Evolutionary conservation across 805 yeast genomes (phyloP).

Genomic region (Torulaspora microellipsoides): DNA sequence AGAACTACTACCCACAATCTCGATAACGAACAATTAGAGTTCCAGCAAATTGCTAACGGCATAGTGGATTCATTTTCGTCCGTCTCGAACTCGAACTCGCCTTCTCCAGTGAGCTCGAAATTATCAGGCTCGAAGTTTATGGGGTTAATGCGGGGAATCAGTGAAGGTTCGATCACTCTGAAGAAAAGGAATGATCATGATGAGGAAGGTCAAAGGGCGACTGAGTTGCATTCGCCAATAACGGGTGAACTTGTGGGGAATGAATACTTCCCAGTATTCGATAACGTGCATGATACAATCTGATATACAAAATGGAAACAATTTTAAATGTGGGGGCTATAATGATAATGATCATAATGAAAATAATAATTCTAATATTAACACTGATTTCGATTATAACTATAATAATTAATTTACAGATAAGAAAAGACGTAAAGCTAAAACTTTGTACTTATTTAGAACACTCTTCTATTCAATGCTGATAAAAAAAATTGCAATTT

Average conservation of each 20-base stretch:
- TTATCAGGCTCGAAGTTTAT: constrained; percentile 29
- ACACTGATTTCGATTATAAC: too few relatives aligned
- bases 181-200: constrained; percentile 8
- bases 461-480: too few relatives aligned
- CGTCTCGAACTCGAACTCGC: constrained; percentile 6
- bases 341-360: too few relatives aligned
- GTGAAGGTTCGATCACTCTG: constrained; percentile 31
- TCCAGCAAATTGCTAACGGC: constrained; percentile 25
- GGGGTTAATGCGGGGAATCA: constrained; percentile 28
- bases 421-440: too few relatives aligned
- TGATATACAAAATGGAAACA: too few relatives aligned
- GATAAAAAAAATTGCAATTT: too few relatives aligned
- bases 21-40: constrained; percentile 23
- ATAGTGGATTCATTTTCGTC: constrained; percentile 22
- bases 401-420: too few relatives aligned
- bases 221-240: constrained; percentile 23
- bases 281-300: constrained; percentile 6
- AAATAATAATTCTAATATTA: too few relatives aligned
- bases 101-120: constrained; percentile 17
- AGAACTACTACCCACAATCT: constrained; percentile 1
- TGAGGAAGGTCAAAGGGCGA: constrained; percentile 1
- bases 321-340: too few relatives aligned
- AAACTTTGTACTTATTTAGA: too few relatives aligned
- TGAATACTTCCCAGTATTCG: constrained; percentile 24
- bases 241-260: constrained; percentile 29